Evolutionary conservation across 1,284 basidiomycete genomes (phyloP).

Genomic region (Somion occarium): DNA sequence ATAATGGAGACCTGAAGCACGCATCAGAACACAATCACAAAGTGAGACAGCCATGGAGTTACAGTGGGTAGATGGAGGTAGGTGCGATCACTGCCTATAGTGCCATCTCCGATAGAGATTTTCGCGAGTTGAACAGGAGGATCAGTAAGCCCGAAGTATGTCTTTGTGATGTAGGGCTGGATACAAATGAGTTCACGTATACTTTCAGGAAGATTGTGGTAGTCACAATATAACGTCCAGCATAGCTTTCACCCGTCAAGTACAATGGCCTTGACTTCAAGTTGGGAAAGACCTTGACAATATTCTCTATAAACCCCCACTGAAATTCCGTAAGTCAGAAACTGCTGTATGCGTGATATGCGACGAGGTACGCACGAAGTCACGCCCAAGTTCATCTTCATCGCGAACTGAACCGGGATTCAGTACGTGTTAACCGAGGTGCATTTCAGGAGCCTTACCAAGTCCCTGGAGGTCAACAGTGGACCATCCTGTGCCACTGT

Average conservation of each 20-base stretch:
- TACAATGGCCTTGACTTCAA: constrained; percentile 26
- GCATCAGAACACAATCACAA: background rate
- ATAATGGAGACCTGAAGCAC: constrained; percentile 43
- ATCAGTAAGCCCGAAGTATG: constrained; percentile 54
- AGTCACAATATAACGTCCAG: constrained; percentile 38
- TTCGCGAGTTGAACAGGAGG: constrained; percentile 68
- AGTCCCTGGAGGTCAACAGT: constrained; percentile 49
- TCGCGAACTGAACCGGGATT: constrained; percentile 40
- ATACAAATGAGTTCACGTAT: no score
- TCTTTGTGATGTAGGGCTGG: constrained; percentile 70
- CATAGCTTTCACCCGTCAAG: constrained; percentile 31
- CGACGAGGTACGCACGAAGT: constrained; percentile 64
- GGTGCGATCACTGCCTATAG: constrained; percentile 43
- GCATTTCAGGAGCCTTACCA: constrained; percentile 4
- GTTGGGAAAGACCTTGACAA: constrained; percentile 29
- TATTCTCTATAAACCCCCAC: constrained; percentile 23
- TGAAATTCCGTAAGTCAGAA: constrained; percentile 6
- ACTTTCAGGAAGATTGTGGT: no score
- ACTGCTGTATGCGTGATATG: background rate
- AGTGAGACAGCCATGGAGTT: constrained; percentile 15
- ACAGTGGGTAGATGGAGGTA: constrained; percentile 53
- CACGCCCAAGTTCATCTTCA: constrained; percentile 63
- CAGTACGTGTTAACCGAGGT: background rate
- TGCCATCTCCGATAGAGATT: constrained; percentile 67
- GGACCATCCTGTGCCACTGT: constrained; percentile 53